Conservation (phyloP, 1,139 yeast genomes). For the Nakaseomyces bracarensis region DNA sequence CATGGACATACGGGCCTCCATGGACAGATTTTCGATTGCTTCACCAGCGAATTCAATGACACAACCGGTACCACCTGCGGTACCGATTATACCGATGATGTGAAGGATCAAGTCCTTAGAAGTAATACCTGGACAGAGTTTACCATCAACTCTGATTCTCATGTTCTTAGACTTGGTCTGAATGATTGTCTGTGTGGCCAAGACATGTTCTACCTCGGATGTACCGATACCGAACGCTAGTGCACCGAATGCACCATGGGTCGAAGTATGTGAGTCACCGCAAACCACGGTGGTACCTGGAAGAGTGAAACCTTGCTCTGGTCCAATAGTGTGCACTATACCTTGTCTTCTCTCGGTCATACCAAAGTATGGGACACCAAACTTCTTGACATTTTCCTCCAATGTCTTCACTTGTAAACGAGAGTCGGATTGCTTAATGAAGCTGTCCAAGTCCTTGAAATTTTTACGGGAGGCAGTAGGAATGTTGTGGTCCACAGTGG, state of each 20-base stretch:
- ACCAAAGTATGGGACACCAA: conserved; percentile 85
- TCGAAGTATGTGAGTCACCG: conserved; percentile 97
- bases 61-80: conserved; percentile 98
- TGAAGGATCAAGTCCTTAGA: conserved; percentile 92
- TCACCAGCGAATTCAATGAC: conserved; percentile 96
- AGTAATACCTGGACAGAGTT: conserved; percentile 77
- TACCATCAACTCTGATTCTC: conserved; percentile 82
- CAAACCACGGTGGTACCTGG: conserved; percentile 99
- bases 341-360: conserved; percentile 94
- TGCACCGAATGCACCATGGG: conserved; percentile 98
- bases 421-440: conserved; percentile 85
- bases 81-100: conserved; percentile 92
- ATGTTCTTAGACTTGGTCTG: conserved; percentile 93
- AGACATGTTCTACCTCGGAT: conserved; percentile 95
- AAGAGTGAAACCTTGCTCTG: conserved; percentile 95
- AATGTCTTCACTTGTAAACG: conserved; percentile 85
- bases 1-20: conserved; percentile 99
- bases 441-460: conserved; percentile 67
- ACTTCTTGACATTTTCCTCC: conserved; percentile 85
- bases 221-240: conserved; percentile 98
- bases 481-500: conserved; percentile 96
- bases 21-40: conserved; percentile 78
- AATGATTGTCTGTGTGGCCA: conserved; percentile 93
- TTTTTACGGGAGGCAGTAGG: conserved; percentile 80
- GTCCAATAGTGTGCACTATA: conserved; percentile 96